These are phyloP conservation scores for Cladosporium sp. DNA, from an alignment of 2,329 filamentous ascomycete species.

Conservation along the genomic window DNA sequence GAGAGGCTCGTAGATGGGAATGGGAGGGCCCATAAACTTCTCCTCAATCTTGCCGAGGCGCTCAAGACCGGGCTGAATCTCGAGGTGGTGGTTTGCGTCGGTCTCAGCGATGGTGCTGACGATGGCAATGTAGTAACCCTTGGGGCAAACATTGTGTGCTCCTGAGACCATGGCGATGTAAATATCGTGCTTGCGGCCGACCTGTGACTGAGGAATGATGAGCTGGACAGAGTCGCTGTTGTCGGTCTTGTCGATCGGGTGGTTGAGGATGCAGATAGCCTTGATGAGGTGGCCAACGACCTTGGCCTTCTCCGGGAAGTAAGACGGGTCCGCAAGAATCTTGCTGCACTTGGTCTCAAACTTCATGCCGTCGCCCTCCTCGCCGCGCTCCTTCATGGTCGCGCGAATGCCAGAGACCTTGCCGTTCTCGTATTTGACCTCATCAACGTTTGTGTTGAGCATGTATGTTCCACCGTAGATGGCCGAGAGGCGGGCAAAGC, in stretches of 20 bases:
- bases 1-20: conserved; percentile 89
- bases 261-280: conserved; percentile 96
- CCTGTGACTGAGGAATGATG: conserved; percentile 97
- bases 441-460: conserved; percentile 93
- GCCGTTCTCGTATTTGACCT: conserved; percentile 75
- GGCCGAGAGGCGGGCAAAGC: conserved; percentile 93
- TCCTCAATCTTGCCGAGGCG: conserved; percentile 92
- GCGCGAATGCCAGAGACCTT: conserved; percentile 97
- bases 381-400: conserved; percentile 86
- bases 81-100: conserved; percentile 88
- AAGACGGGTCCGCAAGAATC: conserved; percentile 93
- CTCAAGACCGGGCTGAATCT: conserved; percentile 89
- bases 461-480: conserved; percentile 99
- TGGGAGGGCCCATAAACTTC: conserved; percentile 92
- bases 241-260: conserved; percentile 86
- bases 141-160: conserved; percentile 96
- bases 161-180: conserved; percentile 96
- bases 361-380: conserved; percentile 73
- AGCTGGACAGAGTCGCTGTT: conserved; percentile 88
- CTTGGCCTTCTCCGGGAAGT: conserved; percentile 88
- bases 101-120: conserved; percentile 96
- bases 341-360: conserved; percentile 96
- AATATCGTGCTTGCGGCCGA: conserved; percentile 95
- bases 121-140: conserved; percentile 98
- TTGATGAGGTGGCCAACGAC: conserved; percentile 88